These are phyloP conservation scores for Drosera spatulata DNA, from an alignment of 179 eudicot species.

Conservation along the genomic window DNA sequence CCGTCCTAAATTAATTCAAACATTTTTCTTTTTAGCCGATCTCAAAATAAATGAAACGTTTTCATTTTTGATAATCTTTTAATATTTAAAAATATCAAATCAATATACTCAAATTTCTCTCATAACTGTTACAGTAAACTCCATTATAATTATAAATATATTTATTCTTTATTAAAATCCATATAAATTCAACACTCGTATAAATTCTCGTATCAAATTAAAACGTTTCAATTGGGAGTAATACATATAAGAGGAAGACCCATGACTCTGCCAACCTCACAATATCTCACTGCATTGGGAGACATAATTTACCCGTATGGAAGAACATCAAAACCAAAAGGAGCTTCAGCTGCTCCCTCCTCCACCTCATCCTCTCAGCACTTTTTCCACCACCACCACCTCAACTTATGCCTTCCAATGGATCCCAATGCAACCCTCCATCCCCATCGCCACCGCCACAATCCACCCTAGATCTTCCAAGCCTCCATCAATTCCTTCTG, in stretches of 20 bases:
- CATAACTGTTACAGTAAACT: no score
- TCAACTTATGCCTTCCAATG: slow-evolving; percentile 26
- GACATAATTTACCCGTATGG: slow-evolving; percentile 25
- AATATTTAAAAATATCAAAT: no score
- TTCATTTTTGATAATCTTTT: no score
- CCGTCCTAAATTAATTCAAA: no score
- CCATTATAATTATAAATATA: no score
- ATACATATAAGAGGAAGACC: not conserved
- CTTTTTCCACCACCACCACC: slow-evolving; percentile 16
- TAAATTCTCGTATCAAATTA: no score
- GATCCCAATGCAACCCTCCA: slow-evolving; percentile 14
- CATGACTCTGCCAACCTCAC: slow-evolving; percentile 1
- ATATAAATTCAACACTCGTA: no score
- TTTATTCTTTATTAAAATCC: no score
- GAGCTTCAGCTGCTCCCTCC: slow-evolving; percentile 78
- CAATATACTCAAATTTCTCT: no score
- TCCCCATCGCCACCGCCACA: not conserved
- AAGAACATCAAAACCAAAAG: slow-evolving; percentile 37
- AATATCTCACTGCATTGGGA: not conserved
- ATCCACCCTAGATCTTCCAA: slow-evolving; percentile 3
- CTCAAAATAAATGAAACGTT: no score
- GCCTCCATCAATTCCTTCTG: slow-evolving; percentile 4
- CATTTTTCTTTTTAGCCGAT: no score
- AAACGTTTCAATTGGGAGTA: no score
- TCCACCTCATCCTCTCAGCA: slow-evolving; percentile 16